A percentile compares a stretch with the other conserved stretches of the same genome.
phyloP scores from a whole-genome alignment of 2,329 filamentous ascomycete genomes.

The Huntiella decipiens region DNA sequence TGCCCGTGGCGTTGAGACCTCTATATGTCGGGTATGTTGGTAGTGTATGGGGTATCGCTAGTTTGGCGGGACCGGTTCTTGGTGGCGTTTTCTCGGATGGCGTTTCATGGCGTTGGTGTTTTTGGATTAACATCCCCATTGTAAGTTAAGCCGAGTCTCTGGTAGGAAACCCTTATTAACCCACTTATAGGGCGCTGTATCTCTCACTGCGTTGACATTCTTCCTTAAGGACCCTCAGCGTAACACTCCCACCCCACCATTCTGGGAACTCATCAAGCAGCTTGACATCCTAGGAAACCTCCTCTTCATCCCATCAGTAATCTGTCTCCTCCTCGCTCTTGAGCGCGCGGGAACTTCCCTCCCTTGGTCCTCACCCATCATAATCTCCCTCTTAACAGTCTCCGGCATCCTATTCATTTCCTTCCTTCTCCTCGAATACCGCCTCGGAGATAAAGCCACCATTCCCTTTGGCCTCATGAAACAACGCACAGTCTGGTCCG shows the following conservation, averaged over 20 bases:
- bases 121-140: constrained; percentile 18
- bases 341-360: constrained; percentile 20
- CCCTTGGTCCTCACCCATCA: constrained; percentile 11
- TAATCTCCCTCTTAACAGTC: constrained; percentile 17
- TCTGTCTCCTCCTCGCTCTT: constrained; percentile 24
- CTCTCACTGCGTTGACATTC: constrained; percentile 2
- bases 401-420: constrained; percentile 17
- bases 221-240: constrained; percentile 11
- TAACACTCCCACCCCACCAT: constrained; percentile 8
- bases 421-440: constrained; percentile 22
- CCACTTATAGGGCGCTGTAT: constrained; percentile 4
- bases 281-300: constrained; percentile 15
- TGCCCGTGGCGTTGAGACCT: constrained; percentile 18
- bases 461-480: constrained; percentile 24
- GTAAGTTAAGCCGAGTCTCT: constrained; percentile 11
- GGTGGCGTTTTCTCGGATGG: constrained; percentile 15
- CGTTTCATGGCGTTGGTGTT: constrained; percentile 18
- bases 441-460: constrained; percentile 23
- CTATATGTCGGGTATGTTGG: constrained; percentile 19
- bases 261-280: constrained; percentile 15
- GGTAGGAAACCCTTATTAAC: not conserved
- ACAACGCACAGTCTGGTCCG: constrained; percentile 22
- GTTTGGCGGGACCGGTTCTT: constrained; percentile 14
- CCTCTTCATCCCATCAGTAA: constrained; percentile 13
- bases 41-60: constrained; percentile 24